Evolutionary conservation across 768 basidiomycete genomes (phyloP).

Genomic region (Rhodotorula paludigena): DNA sequence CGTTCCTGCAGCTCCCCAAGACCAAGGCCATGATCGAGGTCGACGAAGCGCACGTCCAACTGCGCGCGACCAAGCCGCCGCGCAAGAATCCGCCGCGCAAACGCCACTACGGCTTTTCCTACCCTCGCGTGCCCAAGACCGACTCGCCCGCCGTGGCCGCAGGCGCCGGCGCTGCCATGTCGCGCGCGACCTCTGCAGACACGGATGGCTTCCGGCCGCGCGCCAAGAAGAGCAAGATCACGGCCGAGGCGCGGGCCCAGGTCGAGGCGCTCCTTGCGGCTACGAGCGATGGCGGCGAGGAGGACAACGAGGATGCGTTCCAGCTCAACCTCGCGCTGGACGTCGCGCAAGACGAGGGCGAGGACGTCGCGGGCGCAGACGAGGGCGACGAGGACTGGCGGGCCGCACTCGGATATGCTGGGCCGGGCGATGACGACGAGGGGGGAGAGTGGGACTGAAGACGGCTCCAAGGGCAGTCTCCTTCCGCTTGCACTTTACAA

Average conservation of each 20-base stretch:
- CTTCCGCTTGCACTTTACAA: no score
- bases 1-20: not conserved
- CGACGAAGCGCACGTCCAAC: not conserved
- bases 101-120: not conserved
- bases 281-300: not conserved
- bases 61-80: not conserved
- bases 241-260: not conserved
- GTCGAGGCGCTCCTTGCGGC: slow-evolving; percentile 9
- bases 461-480: no score
- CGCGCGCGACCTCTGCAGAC: not conserved
- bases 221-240: slow-evolving; percentile 11
- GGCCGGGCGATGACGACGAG: not conserved
- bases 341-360: slow-evolving; percentile 10
- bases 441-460: slow-evolving; percentile 6
- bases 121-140: not conserved
- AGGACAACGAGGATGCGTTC: not conserved
- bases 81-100: not conserved
- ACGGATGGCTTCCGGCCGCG: not conserved
- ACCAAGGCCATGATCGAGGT: slow-evolving; percentile 8
- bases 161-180: not conserved
- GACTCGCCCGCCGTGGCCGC: not conserved
- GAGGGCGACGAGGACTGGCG: slow-evolving; percentile 1
- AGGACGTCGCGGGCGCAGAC: not conserved
- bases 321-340: slow-evolving; percentile 2
- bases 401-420: not conserved